A percentile compares a stretch with the other conserved stretches of the same genome.
Conservation (phyloP, 2,329 filamentous ascomycete genomes). For the Paecilomyces niveus region DNA sequence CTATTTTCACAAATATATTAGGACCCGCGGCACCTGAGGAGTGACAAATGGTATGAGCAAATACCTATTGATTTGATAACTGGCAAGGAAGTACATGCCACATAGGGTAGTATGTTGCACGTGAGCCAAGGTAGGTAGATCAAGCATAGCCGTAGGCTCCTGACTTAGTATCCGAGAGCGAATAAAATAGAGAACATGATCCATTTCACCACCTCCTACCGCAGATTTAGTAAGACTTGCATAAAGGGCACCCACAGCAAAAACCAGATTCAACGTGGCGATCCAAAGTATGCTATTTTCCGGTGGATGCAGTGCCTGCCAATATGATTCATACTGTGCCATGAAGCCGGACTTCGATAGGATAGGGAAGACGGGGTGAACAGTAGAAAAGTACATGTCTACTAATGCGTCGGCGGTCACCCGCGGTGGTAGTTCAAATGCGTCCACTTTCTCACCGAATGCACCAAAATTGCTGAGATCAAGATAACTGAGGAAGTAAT, state of each 20-base stretch:
- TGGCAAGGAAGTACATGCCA: constrained; percentile 32
- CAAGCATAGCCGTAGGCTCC: constrained; percentile 16
- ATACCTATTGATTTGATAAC: constrained; percentile 33
- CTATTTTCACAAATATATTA: constrained; percentile 12
- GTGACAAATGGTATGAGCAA: background rate
- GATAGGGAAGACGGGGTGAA: constrained; percentile 33
- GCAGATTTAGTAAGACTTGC: constrained; percentile 21
- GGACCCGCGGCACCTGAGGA: background rate
- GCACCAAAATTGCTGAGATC: constrained; percentile 8
- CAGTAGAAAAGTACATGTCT: constrained; percentile 27
- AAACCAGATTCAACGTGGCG: constrained; percentile 32
- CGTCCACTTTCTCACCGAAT: constrained; percentile 22
- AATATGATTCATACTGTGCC: constrained; percentile 23
- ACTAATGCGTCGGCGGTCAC: constrained; percentile 25
- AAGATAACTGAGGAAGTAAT: constrained; percentile 27
- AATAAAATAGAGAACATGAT: constrained; percentile 31
- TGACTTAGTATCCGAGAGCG: constrained; percentile 26
- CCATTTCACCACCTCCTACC: constrained; percentile 15
- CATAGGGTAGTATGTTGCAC: constrained; percentile 31
- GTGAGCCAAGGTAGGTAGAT: constrained; percentile 27
- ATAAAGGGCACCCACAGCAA: constrained; percentile 33
- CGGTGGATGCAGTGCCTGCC: constrained; percentile 8
- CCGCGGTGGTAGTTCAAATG: constrained; percentile 24
- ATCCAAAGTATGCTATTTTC: constrained; percentile 22
- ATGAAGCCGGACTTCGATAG: constrained; percentile 25